Conservation (phyloP, 1,284 basidiomycete species). For the Golubevia sp. region DNA sequence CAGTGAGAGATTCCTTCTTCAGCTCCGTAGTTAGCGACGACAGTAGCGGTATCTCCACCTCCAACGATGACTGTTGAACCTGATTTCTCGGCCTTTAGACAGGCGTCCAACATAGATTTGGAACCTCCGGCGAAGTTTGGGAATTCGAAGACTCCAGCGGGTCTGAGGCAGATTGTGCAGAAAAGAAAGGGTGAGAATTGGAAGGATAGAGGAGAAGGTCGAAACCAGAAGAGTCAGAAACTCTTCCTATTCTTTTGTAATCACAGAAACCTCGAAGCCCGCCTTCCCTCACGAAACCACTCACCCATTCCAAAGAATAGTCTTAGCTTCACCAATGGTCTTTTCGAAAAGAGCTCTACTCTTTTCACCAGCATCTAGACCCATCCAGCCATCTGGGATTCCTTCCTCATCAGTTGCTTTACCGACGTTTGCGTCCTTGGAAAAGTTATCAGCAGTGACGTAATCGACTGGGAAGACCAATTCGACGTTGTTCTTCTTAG, state of each 20-base stretch:
- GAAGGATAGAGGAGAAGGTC: not conserved
- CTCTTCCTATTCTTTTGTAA: no score
- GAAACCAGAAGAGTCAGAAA: not conserved
- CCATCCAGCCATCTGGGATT: constrained; percentile 92
- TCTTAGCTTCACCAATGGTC: constrained; percentile 86
- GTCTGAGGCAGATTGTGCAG: constrained; percentile 64
- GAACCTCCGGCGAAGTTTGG: constrained; percentile 86
- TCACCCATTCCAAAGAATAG: constrained; percentile 90
- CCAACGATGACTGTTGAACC: constrained; percentile 88
- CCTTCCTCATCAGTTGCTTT: constrained; percentile 79
- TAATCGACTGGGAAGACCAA: constrained; percentile 95
- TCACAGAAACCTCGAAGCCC: no score
- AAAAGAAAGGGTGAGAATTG: not conserved
- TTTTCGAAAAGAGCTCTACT: constrained; percentile 78
- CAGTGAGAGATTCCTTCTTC: constrained; percentile 94
- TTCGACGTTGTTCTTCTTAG: constrained; percentile 89
- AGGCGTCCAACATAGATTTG: constrained; percentile 80
- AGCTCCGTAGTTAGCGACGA: constrained; percentile 66
- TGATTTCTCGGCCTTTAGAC: constrained; percentile 81
- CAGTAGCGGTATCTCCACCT: constrained; percentile 61
- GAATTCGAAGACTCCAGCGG: constrained; percentile 98
- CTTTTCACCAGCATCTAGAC: constrained; percentile 79
- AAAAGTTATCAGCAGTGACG: constrained; percentile 91
- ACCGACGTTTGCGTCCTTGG: constrained; percentile 82
- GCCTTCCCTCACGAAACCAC: not conserved